Base-by-base conservation (phyloP, 352 stramenopile genomes). In the Globisporangium canariense region DNA sequence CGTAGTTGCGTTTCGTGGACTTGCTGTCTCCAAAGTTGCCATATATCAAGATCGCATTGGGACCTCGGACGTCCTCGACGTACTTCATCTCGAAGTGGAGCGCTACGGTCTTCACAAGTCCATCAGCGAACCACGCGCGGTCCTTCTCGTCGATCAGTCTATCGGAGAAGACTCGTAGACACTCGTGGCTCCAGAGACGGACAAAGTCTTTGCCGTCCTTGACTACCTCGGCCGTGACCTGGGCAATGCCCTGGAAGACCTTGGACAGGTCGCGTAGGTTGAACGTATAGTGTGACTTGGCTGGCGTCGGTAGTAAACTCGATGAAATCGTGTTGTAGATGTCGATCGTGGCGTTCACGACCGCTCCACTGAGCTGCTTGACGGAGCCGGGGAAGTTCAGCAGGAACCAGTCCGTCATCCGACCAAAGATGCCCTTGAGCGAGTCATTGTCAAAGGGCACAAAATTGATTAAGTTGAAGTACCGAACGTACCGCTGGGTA, bases 231-330 rank as follows among this genome's bases (percentile, higher is more conserved):
- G 79, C 66, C 54, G 87, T 87, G 11, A 81, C 89, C 60, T 96
- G 91, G 1, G 89, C 82, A 32, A 98, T 89, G 5, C 93, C 93
- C 55, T 97, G 91, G 64, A 98, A 97, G 3, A 98, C 91, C 67
- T 98, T 98, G 59, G 84, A 94, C 40, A 98, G 69, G 66, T 98
- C 92, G 8, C 93, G 86, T 16, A 98, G 71, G 62, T 98, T 98
- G 74, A 98, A 98, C 16, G 93, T 98, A 69, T 98, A 98, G 67
- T 98, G 93, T 3, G 85, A 96, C 73, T 98, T 98, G 43, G 86
- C 79, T 1, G 93, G 93, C n/a, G 93, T 98, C 28, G 93, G 92
- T 25, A 98, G 45, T n/a, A 98, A 68, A 47, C 87, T 91, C 2
- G 88, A 74, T 2, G 88, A 89, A 43, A 98, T 97, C 13, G 76